These are phyloP conservation scores for Agrocybe pediades DNA, from an alignment of 768 basidiomycete genomes.

Conservation along the genomic window DNA sequence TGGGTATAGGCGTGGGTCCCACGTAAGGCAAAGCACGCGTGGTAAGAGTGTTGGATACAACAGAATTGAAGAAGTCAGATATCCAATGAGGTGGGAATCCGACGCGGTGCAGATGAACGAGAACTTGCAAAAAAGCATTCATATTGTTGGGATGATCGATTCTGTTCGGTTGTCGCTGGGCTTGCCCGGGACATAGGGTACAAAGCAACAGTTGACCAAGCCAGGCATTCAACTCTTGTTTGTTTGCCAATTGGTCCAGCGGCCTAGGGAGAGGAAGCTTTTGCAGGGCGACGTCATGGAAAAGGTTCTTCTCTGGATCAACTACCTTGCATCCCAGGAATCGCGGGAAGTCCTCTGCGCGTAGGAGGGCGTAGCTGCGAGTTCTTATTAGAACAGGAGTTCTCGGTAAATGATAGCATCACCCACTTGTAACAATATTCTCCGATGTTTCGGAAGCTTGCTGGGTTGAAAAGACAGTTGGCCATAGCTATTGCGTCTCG, in stretches of 20 bases:
- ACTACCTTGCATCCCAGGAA: slow-evolving; percentile 10
- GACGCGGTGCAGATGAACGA: slow-evolving; percentile 13
- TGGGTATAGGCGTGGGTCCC: slow-evolving; percentile 11
- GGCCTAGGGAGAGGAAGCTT: slow-evolving; percentile 6
- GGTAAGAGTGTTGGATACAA: slow-evolving; percentile 14
- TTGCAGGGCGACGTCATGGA: slow-evolving; percentile 13
- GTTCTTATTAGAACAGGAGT: neutral
- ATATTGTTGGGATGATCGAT: slow-evolving; percentile 19
- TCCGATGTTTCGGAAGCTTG: slow-evolving; percentile 1
- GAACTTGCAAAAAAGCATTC: slow-evolving; percentile 14
- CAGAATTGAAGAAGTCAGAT: slow-evolving; percentile 16
- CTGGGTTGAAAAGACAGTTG: slow-evolving; percentile 18
- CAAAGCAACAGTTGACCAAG: slow-evolving; percentile 16
- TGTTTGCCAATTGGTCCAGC: slow-evolving; percentile 11
- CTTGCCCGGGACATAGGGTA: slow-evolving; percentile 12
- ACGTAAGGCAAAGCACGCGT: slow-evolving; percentile 9
- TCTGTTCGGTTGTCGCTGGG: slow-evolving; percentile 7
- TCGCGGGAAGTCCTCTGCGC: slow-evolving; percentile 8
- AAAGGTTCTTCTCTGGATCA: slow-evolving; percentile 1
- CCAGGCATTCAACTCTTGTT: slow-evolving; percentile 16
- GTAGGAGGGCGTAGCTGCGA: slow-evolving; percentile 13
- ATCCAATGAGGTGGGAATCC: slow-evolving; percentile 22
- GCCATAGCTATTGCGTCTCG: slow-evolving; percentile 12
- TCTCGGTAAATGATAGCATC: neutral
- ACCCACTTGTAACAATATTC: slow-evolving; percentile 15